Percentiles rank a stretch among this genome's conserved stretches.
phyloP scores from a whole-genome alignment of 106 monocot genomes.

The Acorus gramineus region DNA sequence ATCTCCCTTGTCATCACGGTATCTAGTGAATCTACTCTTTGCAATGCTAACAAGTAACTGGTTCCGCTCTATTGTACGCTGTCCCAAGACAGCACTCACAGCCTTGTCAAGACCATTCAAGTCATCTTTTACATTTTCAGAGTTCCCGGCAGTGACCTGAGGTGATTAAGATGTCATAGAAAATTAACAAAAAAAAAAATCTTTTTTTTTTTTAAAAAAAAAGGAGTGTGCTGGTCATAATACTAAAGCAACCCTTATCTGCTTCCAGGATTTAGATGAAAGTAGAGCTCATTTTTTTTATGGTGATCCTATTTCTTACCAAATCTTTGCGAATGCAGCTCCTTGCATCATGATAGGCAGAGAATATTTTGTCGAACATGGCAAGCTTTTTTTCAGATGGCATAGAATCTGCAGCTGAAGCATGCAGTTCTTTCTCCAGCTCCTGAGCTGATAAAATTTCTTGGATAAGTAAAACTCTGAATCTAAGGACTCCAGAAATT shows the following conservation, averaged over 20 bases:
- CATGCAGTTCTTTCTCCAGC: slow-evolving; percentile 85
- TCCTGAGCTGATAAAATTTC: slow-evolving; percentile 85
- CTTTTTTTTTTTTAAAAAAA: too few species aligned
- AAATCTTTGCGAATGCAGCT: slow-evolving; percentile 85
- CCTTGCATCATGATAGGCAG: slow-evolving; percentile 96
- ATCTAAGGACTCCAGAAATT: not conserved
- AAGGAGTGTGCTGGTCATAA: too few species aligned
- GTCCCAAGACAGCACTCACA: slow-evolving; percentile 85
- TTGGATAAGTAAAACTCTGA: slow-evolving; percentile 11
- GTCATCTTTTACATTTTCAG: slow-evolving; percentile 89
- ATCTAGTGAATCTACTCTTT: slow-evolving; percentile 77
- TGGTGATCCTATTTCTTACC: slow-evolving; percentile 24
- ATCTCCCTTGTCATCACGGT: slow-evolving; percentile 71
- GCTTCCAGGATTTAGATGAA: too few species aligned
- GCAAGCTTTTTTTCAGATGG: slow-evolving; percentile 76
- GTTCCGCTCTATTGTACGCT: slow-evolving; percentile 93
- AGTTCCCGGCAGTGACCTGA: slow-evolving; percentile 75
- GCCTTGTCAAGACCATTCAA: slow-evolving; percentile 98
- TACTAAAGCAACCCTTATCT: too few species aligned
- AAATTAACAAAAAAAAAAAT: slow-evolving; percentile 16
- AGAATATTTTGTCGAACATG: slow-evolving; percentile 93
- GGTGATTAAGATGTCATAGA: slow-evolving; percentile 3
- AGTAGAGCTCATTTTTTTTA: too few species aligned
- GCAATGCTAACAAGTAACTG: slow-evolving; percentile 62
- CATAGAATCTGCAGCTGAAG: slow-evolving; percentile 48